Evolutionary conservation across 345 rosid genomes (phyloP), one percentile per base, ranked within the genome.

Genomic region (Isatis tinctoria): DNA sequence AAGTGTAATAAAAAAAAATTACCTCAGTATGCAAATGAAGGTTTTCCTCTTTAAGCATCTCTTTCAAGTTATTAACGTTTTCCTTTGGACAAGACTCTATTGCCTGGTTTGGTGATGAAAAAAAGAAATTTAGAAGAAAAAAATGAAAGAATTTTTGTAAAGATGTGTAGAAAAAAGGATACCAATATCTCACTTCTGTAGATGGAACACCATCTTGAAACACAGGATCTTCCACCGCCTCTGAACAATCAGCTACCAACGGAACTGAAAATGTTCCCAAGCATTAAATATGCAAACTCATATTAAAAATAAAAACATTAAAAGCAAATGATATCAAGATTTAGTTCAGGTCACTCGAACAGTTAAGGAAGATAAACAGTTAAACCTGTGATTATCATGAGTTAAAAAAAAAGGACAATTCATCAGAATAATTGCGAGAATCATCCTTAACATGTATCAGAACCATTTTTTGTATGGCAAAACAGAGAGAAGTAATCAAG

Each of bases 1-100:
- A n/a, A 9, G 45, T 41, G 45, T 39, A 26, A 62, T 16, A 11
- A 44, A 6, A 11, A 2, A 22, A 12, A 3, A 18, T 65, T 66
- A 87, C 98, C 97, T 95, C 99, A 39, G 94, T 88, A 32, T 69
- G 80, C 63, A 95, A 30, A 75, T 87, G 83, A 60, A 90, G 80
- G 43, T 85, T 88, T 80, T 95, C 94, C 76, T 92, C 99, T 76
- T 75, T 77, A 11, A 89, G 80, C 13, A 80, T 71, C 26, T 88
- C 86, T 57, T 87, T 85, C 20, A 86, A 74, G 72, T 90, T 81
- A 39, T 47, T 51, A 13, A 81, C 78, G 40, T 82, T 45, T 51
- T 47, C 87, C 67, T 79, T 88, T 3, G 97, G 98, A 80, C 97
- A 87, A 33, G 97, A 83, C 37, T 77, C 87, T 88, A 90, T 83